A percentile compares a stretch with the other conserved stretches of the same genome.
These are phyloP conservation scores for Fonsecaea nubica DNA, from an alignment of 2,329 filamentous ascomycete genomes.

Conservation along the genomic window DNA sequence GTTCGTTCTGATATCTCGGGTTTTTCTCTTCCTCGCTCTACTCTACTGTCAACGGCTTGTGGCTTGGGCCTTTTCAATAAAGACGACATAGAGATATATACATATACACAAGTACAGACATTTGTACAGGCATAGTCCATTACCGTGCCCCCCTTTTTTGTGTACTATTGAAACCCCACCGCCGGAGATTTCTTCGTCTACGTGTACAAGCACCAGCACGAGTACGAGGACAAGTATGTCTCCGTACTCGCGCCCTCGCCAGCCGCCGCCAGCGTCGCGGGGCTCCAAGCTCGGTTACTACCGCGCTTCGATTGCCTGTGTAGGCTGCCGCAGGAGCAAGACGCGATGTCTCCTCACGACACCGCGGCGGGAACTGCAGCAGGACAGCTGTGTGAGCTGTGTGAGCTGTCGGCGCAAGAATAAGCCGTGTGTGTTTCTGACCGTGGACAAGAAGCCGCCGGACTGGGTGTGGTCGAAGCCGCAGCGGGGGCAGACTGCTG, in stretches of 20 bases:
- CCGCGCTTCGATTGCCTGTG: constrained; percentile 11
- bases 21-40: too few relatives aligned
- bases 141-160: too few relatives aligned
- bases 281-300: constrained; percentile 14
- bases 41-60: too few relatives aligned
- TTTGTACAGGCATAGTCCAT: too few relatives aligned
- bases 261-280: constrained; percentile 6
- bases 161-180: too few relatives aligned
- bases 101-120: too few relatives aligned
- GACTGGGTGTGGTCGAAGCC: constrained; percentile 10
- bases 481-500: neutral
- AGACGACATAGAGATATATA: too few relatives aligned
- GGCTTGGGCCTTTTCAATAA: too few relatives aligned
- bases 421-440: constrained; percentile 3
- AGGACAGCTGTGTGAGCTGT: constrained; percentile 6
- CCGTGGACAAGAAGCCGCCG: constrained; percentile 12
- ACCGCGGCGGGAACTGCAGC: neutral
- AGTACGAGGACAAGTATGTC: neutral
- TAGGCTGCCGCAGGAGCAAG: constrained; percentile 12
- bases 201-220: too few relatives aligned
- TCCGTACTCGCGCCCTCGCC: constrained; percentile 5
- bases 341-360: constrained; percentile 12
- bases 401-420: constrained; percentile 4
- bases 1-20: too few relatives aligned
- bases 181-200: too few relatives aligned